Evolutionary conservation across 1,284 basidiomycete genomes (phyloP).

Genomic region (Puccinia triticina): DNA sequence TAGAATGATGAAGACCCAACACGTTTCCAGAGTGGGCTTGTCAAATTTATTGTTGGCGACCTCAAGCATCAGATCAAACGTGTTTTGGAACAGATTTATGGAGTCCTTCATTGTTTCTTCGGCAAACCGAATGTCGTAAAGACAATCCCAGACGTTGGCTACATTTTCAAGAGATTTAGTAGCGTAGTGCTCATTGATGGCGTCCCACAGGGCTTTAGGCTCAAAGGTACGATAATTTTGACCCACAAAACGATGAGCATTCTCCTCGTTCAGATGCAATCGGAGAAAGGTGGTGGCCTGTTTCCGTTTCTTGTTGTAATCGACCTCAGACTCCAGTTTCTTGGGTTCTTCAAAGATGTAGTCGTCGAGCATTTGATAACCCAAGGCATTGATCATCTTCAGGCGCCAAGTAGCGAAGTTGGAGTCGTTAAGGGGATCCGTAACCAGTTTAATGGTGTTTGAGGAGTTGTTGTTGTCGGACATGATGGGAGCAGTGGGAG

Average conservation of each 20-base stretch:
- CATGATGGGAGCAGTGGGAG: no score
- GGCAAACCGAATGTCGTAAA: neutral
- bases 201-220: neutral
- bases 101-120: neutral
- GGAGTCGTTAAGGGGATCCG: neutral
- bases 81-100: neutral
- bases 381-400: neutral
- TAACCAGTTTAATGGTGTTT: neutral
- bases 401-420: conserved; percentile 13
- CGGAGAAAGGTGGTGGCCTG: neutral
- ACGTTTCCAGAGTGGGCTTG: neutral
- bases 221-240: neutral
- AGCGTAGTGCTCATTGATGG: neutral
- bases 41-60: neutral
- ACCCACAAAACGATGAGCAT: neutral
- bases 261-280: neutral
- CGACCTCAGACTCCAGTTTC: no score
- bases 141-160: neutral
- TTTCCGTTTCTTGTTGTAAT: neutral
- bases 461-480: neutral
- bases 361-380: neutral
- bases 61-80: neutral
- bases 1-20: neutral
- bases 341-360: neutral
- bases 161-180: neutral